These are phyloP conservation scores for Leccinum rimulosum DNA, from an alignment of 768 basidiomycete genomes.

Conservation along the genomic window DNA sequence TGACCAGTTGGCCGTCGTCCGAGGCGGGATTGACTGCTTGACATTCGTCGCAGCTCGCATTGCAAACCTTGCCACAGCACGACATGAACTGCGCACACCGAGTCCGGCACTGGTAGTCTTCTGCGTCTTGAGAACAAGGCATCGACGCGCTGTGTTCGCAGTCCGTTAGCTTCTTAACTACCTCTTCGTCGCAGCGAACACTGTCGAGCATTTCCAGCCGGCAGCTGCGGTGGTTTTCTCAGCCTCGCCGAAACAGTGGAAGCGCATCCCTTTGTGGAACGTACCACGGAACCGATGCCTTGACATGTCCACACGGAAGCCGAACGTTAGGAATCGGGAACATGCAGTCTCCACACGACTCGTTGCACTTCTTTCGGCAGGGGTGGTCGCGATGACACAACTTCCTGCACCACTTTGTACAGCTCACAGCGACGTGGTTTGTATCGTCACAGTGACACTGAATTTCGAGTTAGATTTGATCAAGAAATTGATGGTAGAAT, in stretches of 20 bases:
- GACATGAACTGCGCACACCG: conserved; percentile 44
- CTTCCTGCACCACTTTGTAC: conserved; percentile 46
- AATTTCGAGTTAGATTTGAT: background rate
- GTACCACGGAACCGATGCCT: conserved; percentile 48
- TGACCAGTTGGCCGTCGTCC: conserved; percentile 4
- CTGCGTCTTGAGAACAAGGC: conserved; percentile 46
- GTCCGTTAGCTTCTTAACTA: conserved; percentile 42
- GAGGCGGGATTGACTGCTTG: conserved; percentile 26
- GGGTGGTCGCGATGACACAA: conserved; percentile 59
- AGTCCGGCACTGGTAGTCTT: conserved; percentile 36
- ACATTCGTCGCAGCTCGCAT: conserved; percentile 47
- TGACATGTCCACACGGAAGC: conserved; percentile 59
- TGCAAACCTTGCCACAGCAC: conserved; percentile 56
- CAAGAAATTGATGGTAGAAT: background rate
- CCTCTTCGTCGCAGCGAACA: conserved; percentile 41
- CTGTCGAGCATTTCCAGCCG: conserved; percentile 42
- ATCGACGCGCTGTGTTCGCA: conserved; percentile 56
- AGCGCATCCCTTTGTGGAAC: conserved; percentile 3
- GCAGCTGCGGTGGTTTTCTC: conserved; percentile 35
- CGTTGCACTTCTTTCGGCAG: conserved; percentile 50
- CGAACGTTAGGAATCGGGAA: conserved; percentile 45
- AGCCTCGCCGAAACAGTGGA: background rate
- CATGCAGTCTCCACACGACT: conserved; percentile 50
- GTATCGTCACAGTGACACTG: conserved; percentile 65
- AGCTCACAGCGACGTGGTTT: conserved; percentile 47